A percentile compares a stretch with the other conserved stretches of the same genome.
Evolutionary conservation across 371 early-diverging fungal species (phyloP).

Genomic region (Mucor ambiguus): DNA sequence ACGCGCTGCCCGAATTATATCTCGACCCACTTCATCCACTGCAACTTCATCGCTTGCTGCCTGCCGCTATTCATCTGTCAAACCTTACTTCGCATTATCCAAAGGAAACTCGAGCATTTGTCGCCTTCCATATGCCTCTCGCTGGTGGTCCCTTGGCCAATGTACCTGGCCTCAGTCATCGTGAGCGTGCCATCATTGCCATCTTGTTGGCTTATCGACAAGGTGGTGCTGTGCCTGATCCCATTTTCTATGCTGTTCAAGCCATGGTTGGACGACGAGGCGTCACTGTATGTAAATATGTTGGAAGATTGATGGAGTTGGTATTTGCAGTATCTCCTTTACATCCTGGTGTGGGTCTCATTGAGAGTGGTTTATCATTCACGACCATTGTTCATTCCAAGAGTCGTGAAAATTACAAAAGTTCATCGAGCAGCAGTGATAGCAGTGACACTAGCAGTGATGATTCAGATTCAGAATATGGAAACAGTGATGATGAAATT

Average conservation of each 20-base stretch:
- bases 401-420: not conserved
- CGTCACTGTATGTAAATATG: conserved; percentile 43
- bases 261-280: conserved; percentile 43
- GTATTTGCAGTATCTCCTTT: conserved; percentile 49
- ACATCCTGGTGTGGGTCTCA: conserved; percentile 39
- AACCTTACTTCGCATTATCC: conserved; percentile 59
- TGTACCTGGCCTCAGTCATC: conserved; percentile 59
- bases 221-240: conserved; percentile 57
- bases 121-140: conserved; percentile 61
- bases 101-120: conserved; percentile 63
- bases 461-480: conserved; percentile 16
- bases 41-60: conserved; percentile 54
- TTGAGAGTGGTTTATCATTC: conserved; percentile 36
- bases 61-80: conserved; percentile 55
- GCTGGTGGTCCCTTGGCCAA: conserved; percentile 63
- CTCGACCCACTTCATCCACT: conserved; percentile 34
- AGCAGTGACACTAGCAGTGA: conserved; percentile 9
- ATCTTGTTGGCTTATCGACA: conserved; percentile 57
- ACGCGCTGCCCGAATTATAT: conserved; percentile 39
- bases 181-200: conserved; percentile 57
- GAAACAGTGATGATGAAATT: conserved; percentile 3
- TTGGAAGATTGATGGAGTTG: conserved; percentile 50
- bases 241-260: conserved; percentile 42
- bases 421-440: not conserved
- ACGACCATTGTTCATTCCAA: conserved; percentile 4